Percentiles rank a stretch among this genome's conserved stretches.
These are phyloP conservation scores for Anisogramma anomala DNA, from an alignment of 2,329 filamentous ascomycete species.

Conservation along the genomic window DNA sequence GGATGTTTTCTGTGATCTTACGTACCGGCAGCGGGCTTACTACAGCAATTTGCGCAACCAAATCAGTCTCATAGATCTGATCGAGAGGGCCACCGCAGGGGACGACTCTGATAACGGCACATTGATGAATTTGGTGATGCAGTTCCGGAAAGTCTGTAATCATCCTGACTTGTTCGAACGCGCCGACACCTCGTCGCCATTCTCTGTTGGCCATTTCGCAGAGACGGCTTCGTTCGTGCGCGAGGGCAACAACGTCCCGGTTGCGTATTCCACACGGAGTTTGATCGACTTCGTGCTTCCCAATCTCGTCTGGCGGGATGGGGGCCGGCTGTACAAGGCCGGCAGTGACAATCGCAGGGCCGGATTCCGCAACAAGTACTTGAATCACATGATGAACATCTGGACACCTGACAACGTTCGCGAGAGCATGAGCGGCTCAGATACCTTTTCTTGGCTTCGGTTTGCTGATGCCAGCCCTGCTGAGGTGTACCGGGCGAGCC, in stretches of 20 bases:
- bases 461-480: constrained; percentile 68
- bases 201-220: constrained; percentile 75
- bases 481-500: constrained; percentile 61
- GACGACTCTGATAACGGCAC: constrained; percentile 93
- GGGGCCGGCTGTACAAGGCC: constrained; percentile 62
- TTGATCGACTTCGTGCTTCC: constrained; percentile 77
- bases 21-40: constrained; percentile 87
- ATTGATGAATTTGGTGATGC: constrained; percentile 98
- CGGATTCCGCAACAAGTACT: constrained; percentile 68
- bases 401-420: constrained; percentile 73
- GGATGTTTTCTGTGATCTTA: constrained; percentile 92
- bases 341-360: constrained; percentile 62
- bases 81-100: constrained; percentile 89
- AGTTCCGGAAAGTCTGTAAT: constrained; percentile 98
- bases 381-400: constrained; percentile 78
- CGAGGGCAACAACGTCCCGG: constrained; percentile 67
- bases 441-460: constrained; percentile 78
- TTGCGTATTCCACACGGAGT: constrained; percentile 80
- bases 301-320: constrained; percentile 68
- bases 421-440: constrained; percentile 46
- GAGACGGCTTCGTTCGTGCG: constrained; percentile 93
- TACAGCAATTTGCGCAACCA: constrained; percentile 90
- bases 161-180: constrained; percentile 95
- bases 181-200: constrained; percentile 78
- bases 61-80: constrained; percentile 96